Evolutionary conservation across 352 stramenopile species (phyloP).

Genomic region (Globisporangium acanthophoron): DNA sequence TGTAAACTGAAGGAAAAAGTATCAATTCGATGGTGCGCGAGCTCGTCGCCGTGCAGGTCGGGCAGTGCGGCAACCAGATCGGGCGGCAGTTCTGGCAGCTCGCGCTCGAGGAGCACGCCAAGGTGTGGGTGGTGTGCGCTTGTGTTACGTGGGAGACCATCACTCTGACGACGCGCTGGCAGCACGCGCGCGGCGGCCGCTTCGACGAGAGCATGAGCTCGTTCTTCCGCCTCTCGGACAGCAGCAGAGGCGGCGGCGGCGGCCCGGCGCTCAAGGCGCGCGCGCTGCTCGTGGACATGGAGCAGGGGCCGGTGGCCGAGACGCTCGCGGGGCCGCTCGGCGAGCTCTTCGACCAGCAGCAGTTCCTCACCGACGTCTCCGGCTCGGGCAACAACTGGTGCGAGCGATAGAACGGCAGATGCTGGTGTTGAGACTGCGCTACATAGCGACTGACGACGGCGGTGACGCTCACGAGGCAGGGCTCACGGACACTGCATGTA

Average conservation of each 20-base stretch:
- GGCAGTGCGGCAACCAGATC: conserved; percentile 94
- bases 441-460: too few relatives aligned
- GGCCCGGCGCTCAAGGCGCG: conserved; percentile 55
- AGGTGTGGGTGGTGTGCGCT: conserved; percentile 20
- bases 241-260: conserved; percentile 30
- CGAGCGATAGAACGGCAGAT: not conserved
- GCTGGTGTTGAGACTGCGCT: not conserved
- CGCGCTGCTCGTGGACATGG: conserved; percentile 92
- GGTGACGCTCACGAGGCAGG: conserved; percentile 13
- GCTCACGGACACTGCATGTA: conserved; percentile 88
- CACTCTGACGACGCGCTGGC: not conserved
- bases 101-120: conserved; percentile 86
- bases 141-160: not conserved
- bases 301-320: conserved; percentile 85
- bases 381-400: conserved; percentile 91
- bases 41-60: conserved; percentile 89
- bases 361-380: conserved; percentile 87
- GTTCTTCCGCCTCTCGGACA: conserved; percentile 91
- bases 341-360: conserved; percentile 86
- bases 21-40: conserved; percentile 38
- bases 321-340: conserved; percentile 76
- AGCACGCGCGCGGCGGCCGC: conserved; percentile 38
- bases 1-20: not conserved
- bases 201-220: conserved; percentile 91
- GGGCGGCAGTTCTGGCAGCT: conserved; percentile 90